These are phyloP conservation scores for Macadamia tetraphylla DNA, from an alignment of 164 flowering plant genomes.

Conservation along the genomic window DNA sequence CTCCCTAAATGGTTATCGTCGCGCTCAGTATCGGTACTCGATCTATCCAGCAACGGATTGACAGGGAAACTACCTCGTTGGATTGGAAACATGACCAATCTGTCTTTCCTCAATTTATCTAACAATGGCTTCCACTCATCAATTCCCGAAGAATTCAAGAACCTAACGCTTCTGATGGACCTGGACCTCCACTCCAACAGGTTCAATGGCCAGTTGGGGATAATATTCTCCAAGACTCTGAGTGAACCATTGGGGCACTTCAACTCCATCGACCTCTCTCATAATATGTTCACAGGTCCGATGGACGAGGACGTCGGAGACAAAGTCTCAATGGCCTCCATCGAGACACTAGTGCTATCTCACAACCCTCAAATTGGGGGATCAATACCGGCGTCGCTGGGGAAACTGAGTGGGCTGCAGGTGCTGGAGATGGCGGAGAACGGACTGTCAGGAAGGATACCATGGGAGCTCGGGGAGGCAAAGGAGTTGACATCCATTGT, in stretches of 20 bases:
- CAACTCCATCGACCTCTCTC: constrained; percentile 49
- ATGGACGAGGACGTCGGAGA: constrained; percentile 34
- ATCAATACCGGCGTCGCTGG: constrained; percentile 41
- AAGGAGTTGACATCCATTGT: constrained; percentile 22
- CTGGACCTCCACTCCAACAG: constrained; percentile 70
- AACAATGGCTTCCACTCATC: constrained; percentile 50
- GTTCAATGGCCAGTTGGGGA: constrained; percentile 29
- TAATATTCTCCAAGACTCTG: constrained; percentile 29
- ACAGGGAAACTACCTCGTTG: constrained; percentile 49
- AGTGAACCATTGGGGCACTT: constrained; percentile 40
- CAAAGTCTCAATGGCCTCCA: constrained; percentile 20
- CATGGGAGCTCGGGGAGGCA: constrained; percentile 34
- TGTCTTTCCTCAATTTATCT: constrained; percentile 60
- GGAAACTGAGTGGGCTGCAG: constrained; percentile 30
- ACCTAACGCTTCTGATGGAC: constrained; percentile 37
- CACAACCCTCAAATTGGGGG: constrained; percentile 41
- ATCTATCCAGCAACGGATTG: constrained; percentile 56
- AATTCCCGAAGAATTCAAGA: constrained; percentile 47
- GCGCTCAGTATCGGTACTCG: constrained; percentile 38
- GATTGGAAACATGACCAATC: constrained; percentile 68
- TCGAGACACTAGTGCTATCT: constrained; percentile 35
- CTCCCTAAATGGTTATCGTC: constrained; percentile 53
- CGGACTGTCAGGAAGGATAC: constrained; percentile 41
- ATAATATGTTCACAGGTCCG: constrained; percentile 46
- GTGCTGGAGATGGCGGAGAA: constrained; percentile 28